These are phyloP conservation scores for Glycyrrhiza uralensis DNA, from an alignment of 306 rosid species.

Conservation along the genomic window DNA sequence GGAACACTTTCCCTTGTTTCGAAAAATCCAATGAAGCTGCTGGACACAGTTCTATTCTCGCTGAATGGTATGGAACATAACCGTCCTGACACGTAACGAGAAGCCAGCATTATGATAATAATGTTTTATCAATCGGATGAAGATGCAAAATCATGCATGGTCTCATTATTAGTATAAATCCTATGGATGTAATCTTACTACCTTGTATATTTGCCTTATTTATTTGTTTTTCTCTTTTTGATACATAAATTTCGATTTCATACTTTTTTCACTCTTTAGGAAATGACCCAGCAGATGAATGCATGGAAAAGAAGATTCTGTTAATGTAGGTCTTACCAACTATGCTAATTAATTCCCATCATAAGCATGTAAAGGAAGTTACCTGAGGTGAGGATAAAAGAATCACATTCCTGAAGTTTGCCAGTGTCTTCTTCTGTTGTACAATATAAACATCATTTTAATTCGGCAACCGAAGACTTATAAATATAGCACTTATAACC, in stretches of 20 bases:
- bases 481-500: neutral
- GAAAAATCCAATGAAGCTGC: slow-evolving; percentile 67
- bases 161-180: too few relatives aligned
- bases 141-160: too few relatives aligned
- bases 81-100: slow-evolving; percentile 60
- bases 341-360: neutral
- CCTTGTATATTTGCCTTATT: neutral
- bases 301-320: neutral
- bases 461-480: neutral
- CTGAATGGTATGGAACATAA: slow-evolving; percentile 92
- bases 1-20: slow-evolving; percentile 59
- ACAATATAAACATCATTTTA: slow-evolving; percentile 13
- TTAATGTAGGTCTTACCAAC: neutral
- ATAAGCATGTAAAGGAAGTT: slow-evolving; percentile 17
- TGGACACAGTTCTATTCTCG: slow-evolving; percentile 75
- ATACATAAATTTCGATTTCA: neutral
- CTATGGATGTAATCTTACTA: too few relatives aligned
- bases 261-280: neutral
- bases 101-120: neutral
- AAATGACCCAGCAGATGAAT: neutral
- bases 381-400: slow-evolving; percentile 52
- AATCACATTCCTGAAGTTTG: slow-evolving; percentile 40
- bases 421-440: slow-evolving; percentile 41
- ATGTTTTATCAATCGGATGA: neutral
- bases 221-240: neutral